These are phyloP conservation scores for Blastobotrys buckinghamii DNA, from an alignment of 1,139 yeast species.

Conservation along the genomic window DNA sequence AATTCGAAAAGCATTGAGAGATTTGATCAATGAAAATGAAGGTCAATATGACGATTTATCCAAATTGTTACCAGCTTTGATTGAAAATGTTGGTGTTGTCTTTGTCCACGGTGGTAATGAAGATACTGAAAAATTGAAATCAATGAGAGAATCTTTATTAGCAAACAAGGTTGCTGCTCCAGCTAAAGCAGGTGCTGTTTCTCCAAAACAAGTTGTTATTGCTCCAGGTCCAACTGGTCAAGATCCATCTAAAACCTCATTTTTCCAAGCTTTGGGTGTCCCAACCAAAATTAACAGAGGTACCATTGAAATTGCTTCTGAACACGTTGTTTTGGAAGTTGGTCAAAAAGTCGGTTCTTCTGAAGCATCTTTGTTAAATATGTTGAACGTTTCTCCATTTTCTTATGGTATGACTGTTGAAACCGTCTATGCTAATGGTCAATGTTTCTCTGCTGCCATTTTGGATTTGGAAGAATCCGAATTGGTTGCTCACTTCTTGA, in stretches of 20 bases:
- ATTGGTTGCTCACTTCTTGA: constrained; percentile 84
- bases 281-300: constrained; percentile 99
- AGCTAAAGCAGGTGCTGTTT: constrained; percentile 99
- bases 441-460: constrained; percentile 93
- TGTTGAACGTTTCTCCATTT: constrained; percentile 99
- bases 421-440: constrained; percentile 98
- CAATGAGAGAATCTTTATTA: constrained; percentile 79
- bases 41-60: constrained; percentile 93
- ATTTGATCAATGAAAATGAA: constrained; percentile 64
- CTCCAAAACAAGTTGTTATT: constrained; percentile 95
- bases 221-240: constrained; percentile 99
- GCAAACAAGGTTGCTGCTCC: constrained; percentile 99
- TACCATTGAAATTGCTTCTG: constrained; percentile 98
- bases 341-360: constrained; percentile 96
- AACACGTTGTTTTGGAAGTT: constrained; percentile 88
- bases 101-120: constrained; percentile 84
- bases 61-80: constrained; percentile 89
- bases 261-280: constrained; percentile 99
- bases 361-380: constrained; percentile 97
- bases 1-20: constrained; percentile 99
- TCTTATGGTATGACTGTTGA: constrained; percentile 96
- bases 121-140: constrained; percentile 89
- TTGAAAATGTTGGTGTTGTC: constrained; percentile 98
- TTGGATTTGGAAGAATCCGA: constrained; percentile 98
- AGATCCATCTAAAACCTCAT: constrained; percentile 99